Conservation (phyloP, 2,329 filamentous ascomycete genomes). For the Sclerotinia nivalis region DNA sequence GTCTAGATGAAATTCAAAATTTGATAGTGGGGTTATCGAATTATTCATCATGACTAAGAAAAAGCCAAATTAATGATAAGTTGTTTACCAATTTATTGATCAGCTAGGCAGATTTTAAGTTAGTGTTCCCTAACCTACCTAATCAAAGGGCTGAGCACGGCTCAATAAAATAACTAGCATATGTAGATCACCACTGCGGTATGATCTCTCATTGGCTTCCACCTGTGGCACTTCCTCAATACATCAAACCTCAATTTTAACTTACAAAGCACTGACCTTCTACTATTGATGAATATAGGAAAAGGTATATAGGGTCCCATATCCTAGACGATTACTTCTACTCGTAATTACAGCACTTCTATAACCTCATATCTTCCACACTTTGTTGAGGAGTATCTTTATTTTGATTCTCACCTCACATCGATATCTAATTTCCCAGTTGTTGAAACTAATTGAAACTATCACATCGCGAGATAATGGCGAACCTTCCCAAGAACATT, state of each 20-base stretch:
- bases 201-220: background rate
- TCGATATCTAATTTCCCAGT: background rate
- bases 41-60: constrained; percentile 1
- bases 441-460: background rate
- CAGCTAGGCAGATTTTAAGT: background rate
- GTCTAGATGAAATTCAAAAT: background rate
- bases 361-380: background rate
- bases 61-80: background rate
- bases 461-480: background rate
- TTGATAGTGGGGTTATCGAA: background rate
- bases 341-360: background rate
- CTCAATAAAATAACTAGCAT: background rate
- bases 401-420: background rate
- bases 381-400: background rate
- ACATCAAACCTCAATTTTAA: background rate
- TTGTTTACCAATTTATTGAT: background rate
- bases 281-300: background rate
- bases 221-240: background rate
- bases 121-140: background rate
- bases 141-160: background rate
- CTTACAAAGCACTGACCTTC: constrained; percentile 3
- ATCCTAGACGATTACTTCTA: background rate
- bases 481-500: constrained; percentile 29
- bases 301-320: constrained; percentile 1
- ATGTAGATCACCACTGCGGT: background rate